Evolutionary conservation across 2,329 filamentous ascomycete genomes (phyloP).

Genomic region (Fusarium concolor): DNA sequence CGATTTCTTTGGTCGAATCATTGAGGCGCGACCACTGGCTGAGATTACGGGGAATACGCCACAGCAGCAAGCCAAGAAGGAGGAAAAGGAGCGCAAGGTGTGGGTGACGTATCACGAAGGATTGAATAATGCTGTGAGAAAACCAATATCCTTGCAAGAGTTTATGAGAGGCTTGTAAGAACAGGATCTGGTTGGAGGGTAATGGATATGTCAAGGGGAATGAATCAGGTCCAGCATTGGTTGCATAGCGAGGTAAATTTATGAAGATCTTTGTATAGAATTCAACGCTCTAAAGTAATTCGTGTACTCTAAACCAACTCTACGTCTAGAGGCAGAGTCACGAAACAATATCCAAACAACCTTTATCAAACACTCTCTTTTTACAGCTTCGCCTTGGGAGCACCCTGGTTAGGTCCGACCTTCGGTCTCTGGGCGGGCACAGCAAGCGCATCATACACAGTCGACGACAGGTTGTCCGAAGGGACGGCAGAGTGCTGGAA

Average conservation of each 20-base stretch:
- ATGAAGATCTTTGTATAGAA: constrained; percentile 12
- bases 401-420: constrained; percentile 32
- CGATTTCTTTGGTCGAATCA: constrained; percentile 87
- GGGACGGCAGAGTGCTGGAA: constrained; percentile 64
- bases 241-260: constrained; percentile 27
- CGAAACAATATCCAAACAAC: constrained; percentile 2
- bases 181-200: too few species aligned
- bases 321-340: constrained; percentile 29
- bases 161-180: constrained; percentile 74
- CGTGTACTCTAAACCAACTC: constrained; percentile 31
- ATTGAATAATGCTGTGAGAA: constrained; percentile 90
- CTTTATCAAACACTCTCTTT: constrained; percentile 22
- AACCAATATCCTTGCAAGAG: constrained; percentile 84
- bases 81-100: constrained; percentile 68
- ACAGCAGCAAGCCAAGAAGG: constrained; percentile 46
- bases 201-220: neutral
- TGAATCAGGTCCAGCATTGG: neutral
- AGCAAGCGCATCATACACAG: constrained; percentile 66
- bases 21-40: constrained; percentile 59
- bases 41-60: constrained; percentile 56
- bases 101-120: constrained; percentile 94
- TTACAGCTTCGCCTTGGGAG: constrained; percentile 60
- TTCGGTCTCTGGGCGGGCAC: constrained; percentile 64
- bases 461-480: constrained; percentile 59
- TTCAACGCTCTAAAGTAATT: constrained; percentile 24